Percentiles rank a stretch among this genome's conserved stretches.
Evolutionary conservation across 2,329 filamentous ascomycete species (phyloP).

Genomic region (Corniculantispora saksenae): DNA sequence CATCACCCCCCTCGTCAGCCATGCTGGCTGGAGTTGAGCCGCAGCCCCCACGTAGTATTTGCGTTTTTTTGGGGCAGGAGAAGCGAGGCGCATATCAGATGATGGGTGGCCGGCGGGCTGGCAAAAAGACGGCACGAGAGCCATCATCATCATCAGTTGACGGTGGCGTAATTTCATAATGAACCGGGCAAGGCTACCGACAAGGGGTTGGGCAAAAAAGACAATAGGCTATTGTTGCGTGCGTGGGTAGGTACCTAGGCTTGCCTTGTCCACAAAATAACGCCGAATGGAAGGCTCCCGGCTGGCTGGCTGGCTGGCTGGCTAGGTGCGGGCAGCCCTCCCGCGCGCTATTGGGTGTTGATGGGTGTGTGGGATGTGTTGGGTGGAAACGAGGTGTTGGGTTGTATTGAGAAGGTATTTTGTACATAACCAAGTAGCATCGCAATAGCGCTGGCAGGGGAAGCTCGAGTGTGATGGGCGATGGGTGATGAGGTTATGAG

Average conservation of each 20-base stretch:
- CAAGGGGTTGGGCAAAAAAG: too few species aligned
- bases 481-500: not conserved
- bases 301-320: slow-evolving; percentile 6
- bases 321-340: too few species aligned
- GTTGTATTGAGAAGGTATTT: slow-evolving; percentile 2
- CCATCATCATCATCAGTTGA: not conserved
- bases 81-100: slow-evolving; percentile 5
- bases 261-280: not conserved
- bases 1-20: too few species aligned
- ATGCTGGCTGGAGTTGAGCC: not conserved
- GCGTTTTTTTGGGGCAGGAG: too few species aligned
- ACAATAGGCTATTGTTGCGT: not conserved
- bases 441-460: not conserved
- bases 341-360: not conserved
- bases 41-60: slow-evolving; percentile 18
- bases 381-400: not conserved
- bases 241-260: too few species aligned
- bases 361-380: not conserved
- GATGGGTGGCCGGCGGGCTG: not conserved
- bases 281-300: slow-evolving; percentile 11
- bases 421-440: slow-evolving; percentile 3
- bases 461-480: not conserved
- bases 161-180: not conserved
- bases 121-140: not conserved
- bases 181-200: not conserved